Evolutionary conservation across 1,139 yeast genomes (phyloP), one percentile per base, ranked within the genome.

Genomic region (Yamadazyma oceani): DNA sequence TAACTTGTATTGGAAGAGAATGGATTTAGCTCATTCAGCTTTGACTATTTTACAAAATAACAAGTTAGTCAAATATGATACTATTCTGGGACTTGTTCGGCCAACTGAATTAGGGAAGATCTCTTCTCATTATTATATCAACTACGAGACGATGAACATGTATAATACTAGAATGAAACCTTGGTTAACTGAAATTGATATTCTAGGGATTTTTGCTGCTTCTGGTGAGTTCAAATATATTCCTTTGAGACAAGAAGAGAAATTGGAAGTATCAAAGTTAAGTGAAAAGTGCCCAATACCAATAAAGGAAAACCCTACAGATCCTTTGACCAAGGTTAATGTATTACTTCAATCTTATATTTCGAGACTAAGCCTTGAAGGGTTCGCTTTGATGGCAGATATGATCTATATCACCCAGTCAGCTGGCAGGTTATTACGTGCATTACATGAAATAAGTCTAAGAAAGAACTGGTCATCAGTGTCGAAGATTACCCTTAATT

Each of bases 361-460:
- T 13, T 86, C 97, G 1, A 63, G 83, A 25, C 64, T 90, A 28
- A 65, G 71, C 9, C 66, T 94, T 12, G 95, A 85, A 2, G 98
- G 97, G 1, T 87, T 87, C 66, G 97, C 97, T 0, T 64, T 94
- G 42, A 80, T 85, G 73, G 82, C 97, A 0, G 99, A 94, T 64
- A 89, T 90, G 97, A 75, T 87, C 3, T 92, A 87, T 53, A 79
- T 94, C 29, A 86, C 94, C 0, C 98, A 92, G 57, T 87, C 95
- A 26, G 97, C 97, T 0, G 95, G 95, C 5, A 75, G 99, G 55
- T 62, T 94, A 30, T 67, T 90, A 37, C 66, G 97, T 37, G 97
- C 98, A 0, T 75, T 94, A 46, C 82, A 77, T 55, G 97, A 92
- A 54, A 78, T 92, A 17, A 76, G 88, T 8, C 51, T 87, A 33